These are phyloP conservation scores for Acanthamoeba triangularis DNA, from an alignment of 208 protist genomes.

Conservation along the genomic window DNA sequence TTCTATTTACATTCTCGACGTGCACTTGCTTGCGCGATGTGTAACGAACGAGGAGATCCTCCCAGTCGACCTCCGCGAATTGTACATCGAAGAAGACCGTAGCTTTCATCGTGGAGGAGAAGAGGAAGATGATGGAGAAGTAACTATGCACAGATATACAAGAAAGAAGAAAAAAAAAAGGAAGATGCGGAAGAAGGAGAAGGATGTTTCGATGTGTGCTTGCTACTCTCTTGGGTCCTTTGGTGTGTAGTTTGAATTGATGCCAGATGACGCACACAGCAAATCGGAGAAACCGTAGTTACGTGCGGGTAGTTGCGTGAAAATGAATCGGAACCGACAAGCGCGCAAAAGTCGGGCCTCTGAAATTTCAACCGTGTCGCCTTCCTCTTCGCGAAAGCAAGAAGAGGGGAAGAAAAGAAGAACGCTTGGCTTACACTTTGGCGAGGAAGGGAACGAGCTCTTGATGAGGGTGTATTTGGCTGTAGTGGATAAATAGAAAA, in stretches of 20 bases:
- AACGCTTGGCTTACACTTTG: too few relatives aligned
- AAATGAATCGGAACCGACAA: neutral
- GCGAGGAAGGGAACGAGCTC: too few relatives aligned
- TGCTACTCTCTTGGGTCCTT: too few relatives aligned
- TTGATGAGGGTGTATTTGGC: neutral
- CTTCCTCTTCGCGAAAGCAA: neutral
- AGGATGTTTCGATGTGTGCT: too few relatives aligned
- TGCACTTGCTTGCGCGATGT: constrained; percentile 38
- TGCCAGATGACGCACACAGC: too few relatives aligned
- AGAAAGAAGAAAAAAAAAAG: neutral
- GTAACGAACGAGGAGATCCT: neutral
- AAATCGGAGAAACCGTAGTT: neutral
- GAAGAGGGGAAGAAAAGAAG: neutral
- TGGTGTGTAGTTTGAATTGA: neutral
- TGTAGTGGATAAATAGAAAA: too few relatives aligned
- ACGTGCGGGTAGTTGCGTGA: neutral
- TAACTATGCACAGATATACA: neutral
- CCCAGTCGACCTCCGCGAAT: constrained; percentile 7
- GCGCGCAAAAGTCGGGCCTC: neutral
- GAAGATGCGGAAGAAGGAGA: too few relatives aligned
- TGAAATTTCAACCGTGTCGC: too few relatives aligned
- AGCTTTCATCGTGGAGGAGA: neutral
- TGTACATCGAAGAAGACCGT: constrained; percentile 29
- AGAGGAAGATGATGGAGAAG: neutral
- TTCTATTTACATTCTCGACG: constrained; percentile 1